Base-by-base conservation (phyloP, 2,329 filamentous ascomycete genomes). In the Paraconiothyrium brasiliense region DNA sequence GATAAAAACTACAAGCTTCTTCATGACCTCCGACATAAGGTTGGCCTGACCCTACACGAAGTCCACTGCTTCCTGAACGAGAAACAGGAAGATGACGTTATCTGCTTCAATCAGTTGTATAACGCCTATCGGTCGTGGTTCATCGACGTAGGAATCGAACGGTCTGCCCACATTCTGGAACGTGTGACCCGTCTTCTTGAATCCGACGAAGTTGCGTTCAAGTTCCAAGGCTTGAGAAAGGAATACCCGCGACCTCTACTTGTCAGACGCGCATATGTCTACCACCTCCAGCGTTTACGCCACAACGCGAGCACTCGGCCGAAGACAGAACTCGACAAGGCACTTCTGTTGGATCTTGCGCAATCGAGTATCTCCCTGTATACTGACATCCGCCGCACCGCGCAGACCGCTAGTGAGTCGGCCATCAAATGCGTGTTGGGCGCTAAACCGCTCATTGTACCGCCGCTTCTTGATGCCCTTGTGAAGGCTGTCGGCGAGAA, bases 91-190 rank as follows among this genome's bases (percentile, higher is more conserved):
- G 95, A 99, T 73, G 95, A 99, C 75, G 95, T 99, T 0, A 89
- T 92, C 16, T 97, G 93, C 79, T 99, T 99, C 80, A 97, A 93
- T 27, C 89, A 94, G 0, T 81, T 99, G 2, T 99, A 97, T 79
- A 91, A 91, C 24, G 92, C 94, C 1, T 99, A 97, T 77, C 87
- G 93, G 47, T 95, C 92, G 9, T 99, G 94, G 93, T 98, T 99
- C 71, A 93, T 97, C 1, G 95, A 99, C 72, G 94, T 99, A 44
- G 95, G 96, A 20, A 96, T 97, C 62, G 95, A 99, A 80, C 87
- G 94, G 62, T 97, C 94, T 20, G 94, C 95, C 0, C 95, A 97
- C 76, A 92, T 96, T 1, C 84, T 98, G 10, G 95, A 99, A 76
- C 87, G 95, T 22, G 90, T 98, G 14, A 88, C 91, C 4, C 88